These are phyloP conservation scores for Cordyceps cateniannulata DNA, from an alignment of 2,329 filamentous ascomycete genomes.

Conservation along the genomic window DNA sequence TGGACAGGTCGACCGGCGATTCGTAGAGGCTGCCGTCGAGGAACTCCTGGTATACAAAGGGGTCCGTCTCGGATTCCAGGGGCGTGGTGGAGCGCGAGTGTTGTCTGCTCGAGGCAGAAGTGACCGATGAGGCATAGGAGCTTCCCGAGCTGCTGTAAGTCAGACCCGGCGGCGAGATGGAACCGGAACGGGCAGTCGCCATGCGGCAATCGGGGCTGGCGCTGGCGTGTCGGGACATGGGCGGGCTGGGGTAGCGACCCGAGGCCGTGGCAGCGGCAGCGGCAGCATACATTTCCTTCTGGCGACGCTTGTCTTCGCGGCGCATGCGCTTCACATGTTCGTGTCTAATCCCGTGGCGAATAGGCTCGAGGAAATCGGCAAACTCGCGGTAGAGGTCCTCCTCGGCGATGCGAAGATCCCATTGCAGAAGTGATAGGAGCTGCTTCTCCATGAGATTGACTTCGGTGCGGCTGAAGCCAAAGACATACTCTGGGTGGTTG, in stretches of 20 bases:
- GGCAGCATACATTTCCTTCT: conserved; percentile 28
- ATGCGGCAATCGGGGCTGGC: conserved; percentile 32
- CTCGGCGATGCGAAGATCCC: conserved; percentile 81
- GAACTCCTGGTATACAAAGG: conserved; percentile 33
- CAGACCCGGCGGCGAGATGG: conserved; percentile 40
- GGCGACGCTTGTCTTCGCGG: conserved; percentile 38
- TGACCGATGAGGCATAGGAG: conserved; percentile 42
- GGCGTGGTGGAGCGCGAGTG: conserved; percentile 48
- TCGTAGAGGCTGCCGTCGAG: conserved; percentile 39
- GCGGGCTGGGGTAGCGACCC: conserved; percentile 38
- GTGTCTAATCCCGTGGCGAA: conserved; percentile 56
- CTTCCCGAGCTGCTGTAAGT: conserved; percentile 43
- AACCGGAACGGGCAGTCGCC: conserved; percentile 32
- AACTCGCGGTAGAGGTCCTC: conserved; percentile 83
- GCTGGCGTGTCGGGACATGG: conserved; percentile 35
- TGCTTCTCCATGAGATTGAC: conserved; percentile 99
- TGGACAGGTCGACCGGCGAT: conserved; percentile 41
- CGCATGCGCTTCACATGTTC: conserved; percentile 45
- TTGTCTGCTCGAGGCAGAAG: conserved; percentile 38
- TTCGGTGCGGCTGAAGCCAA: conserved; percentile 89
- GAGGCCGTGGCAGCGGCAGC: conserved; percentile 21
- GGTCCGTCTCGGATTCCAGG: conserved; percentile 37
- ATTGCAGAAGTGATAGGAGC: conserved; percentile 87
- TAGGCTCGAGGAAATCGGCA: conserved; percentile 80
- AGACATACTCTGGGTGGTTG: conserved; percentile 56